Base-by-base conservation (phyloP, 2,329 filamentous ascomycete genomes). In the Saccharata proteae region DNA sequence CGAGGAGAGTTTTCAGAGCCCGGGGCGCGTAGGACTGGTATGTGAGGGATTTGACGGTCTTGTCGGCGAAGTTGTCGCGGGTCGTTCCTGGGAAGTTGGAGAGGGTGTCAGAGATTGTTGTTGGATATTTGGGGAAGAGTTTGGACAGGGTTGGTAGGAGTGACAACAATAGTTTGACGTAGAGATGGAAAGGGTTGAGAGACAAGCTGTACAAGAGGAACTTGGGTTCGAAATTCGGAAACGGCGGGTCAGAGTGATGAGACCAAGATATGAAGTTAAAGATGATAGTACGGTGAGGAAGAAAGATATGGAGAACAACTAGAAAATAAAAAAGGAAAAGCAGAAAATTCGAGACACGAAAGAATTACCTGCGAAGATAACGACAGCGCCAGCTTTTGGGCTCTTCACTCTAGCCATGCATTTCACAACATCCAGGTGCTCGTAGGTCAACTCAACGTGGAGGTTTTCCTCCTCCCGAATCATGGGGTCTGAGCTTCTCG, bases 51-150 rank as follows among this genome's bases (percentile, higher is more conserved):
- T 73, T 74, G 37, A 92, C 80, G n/a, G 75, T 64, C 38, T 78
- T 77, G 35, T 69, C 65, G 32, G 61, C 65, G 55, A 90, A 90
- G 45, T 66, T 76, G 57, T 88, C 77, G 35, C 83, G 67, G 3
- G 83, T 92, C 1, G 79, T 85, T 32, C 80, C 79, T 80, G 39
- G 12, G 27, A n/a, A n/a, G n/a, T n/a, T n/a, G n/a, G n/a, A n/a
- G n/a, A n/a, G n/a, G n/a, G n/a, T n/a, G n/a, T n/a, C n/a, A n/a
- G n/a, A n/a, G n/a, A n/a, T n/a, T n/a, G n/a, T 8, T 22, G 8
- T 8, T 22, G 8, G 20, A 22, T 22, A n/a, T 22, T 8, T 22
- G 20, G 8, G 20, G n/a, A 22, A 22, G 20, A n/a, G 20, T 8
- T n/a, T 8, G n/a, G 8, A n/a, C 20, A 22, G 8, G 20, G n/a